Conservation (phyloP, 768 basidiomycete species). For the Trametes punicea region DNA sequence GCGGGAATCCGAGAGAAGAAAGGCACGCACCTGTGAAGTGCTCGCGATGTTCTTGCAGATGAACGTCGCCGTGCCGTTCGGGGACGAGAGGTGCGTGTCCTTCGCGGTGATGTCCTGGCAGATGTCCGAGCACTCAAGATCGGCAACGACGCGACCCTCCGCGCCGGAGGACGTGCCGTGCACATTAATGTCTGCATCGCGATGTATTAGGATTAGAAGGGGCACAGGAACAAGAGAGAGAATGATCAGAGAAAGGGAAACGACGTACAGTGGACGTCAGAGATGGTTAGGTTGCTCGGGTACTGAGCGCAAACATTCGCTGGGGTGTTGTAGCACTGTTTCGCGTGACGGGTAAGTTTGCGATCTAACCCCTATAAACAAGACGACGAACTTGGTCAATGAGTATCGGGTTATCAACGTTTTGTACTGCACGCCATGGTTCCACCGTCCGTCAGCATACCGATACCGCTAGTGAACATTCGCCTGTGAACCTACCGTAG, state of each 20-base stretch:
- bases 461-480: no score
- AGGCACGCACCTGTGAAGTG: slow-evolving; percentile 26
- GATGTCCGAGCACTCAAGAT: slow-evolving; percentile 39
- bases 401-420: slow-evolving; percentile 43
- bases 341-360: neutral
- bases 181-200: slow-evolving; percentile 35
- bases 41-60: slow-evolving; percentile 37
- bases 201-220: no score
- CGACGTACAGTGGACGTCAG: slow-evolving; percentile 40
- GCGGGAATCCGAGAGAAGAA: neutral
- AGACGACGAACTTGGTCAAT: slow-evolving; percentile 32
- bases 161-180: slow-evolving; percentile 42
- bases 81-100: slow-evolving; percentile 32
- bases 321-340: slow-evolving; percentile 38
- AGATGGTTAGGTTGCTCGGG: slow-evolving; percentile 37
- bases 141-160: slow-evolving; percentile 37
- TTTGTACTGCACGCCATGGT: slow-evolving; percentile 28
- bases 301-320: slow-evolving; percentile 36
- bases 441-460: no score
- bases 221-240: neutral
- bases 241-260: neutral
- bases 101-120: slow-evolving; percentile 39
- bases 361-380: no score
- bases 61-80: slow-evolving; percentile 33
- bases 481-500: slow-evolving; percentile 27